Evolutionary conservation across 805 yeast genomes (phyloP).

Genomic region (Wilhelminamyces savonicus): DNA sequence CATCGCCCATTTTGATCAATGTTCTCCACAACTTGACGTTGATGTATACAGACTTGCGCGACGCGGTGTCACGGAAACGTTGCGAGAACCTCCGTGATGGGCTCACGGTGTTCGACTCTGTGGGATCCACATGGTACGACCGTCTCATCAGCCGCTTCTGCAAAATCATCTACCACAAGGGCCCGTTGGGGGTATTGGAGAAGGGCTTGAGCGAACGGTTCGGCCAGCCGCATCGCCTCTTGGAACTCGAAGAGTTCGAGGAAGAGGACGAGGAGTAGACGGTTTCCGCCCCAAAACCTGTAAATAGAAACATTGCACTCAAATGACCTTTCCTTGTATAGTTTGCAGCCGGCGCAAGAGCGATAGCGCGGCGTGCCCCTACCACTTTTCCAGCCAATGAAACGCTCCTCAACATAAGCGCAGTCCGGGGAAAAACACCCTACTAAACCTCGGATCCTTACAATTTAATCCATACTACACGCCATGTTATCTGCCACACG

Average conservation of each 20-base stretch:
- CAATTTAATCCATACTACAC: no score
- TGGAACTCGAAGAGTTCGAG: slow-evolving; percentile 36
- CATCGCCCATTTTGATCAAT: slow-evolving; percentile 20
- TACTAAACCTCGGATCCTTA: no score
- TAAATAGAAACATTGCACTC: not conserved
- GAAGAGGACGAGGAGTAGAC: slow-evolving; percentile 33
- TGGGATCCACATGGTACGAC: slow-evolving; percentile 27
- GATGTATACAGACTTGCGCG: slow-evolving; percentile 25
- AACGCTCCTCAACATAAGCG: slow-evolving; percentile 3
- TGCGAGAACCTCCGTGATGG: slow-evolving; percentile 20
- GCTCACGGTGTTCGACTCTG: slow-evolving; percentile 19
- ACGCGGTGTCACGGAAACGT: slow-evolving; percentile 17
- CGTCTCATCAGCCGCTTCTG: slow-evolving; percentile 25
- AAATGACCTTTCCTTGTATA: no score
- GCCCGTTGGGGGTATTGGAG: slow-evolving; percentile 37
- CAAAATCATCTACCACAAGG: slow-evolving; percentile 32
- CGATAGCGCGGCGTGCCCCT: no score
- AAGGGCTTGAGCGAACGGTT: slow-evolving; percentile 34
- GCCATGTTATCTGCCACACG: no score
- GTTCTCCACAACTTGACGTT: slow-evolving; percentile 25
- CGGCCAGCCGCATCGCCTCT: slow-evolving; percentile 26
- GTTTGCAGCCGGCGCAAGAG: no score
- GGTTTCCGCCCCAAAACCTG: no score
- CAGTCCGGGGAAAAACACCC: no score
- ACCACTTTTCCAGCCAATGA: slow-evolving; percentile 7